These are phyloP conservation scores for Entophlyctis luteolus DNA, from an alignment of 192 early-diverging fungal species.

Conservation along the genomic window DNA sequence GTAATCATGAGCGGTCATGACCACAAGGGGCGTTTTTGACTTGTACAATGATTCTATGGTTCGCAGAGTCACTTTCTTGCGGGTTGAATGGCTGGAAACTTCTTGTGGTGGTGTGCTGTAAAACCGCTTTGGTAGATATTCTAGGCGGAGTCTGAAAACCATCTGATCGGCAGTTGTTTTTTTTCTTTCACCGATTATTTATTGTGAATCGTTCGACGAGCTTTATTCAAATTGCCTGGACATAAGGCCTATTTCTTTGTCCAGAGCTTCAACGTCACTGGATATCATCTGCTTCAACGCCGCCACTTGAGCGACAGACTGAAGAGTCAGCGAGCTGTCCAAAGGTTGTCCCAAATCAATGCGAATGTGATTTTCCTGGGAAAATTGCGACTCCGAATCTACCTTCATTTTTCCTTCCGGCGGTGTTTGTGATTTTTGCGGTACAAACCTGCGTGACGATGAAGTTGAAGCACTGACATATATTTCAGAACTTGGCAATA, in stretches of 20 bases:
- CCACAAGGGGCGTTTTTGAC: conserved; percentile 71
- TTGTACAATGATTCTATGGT: conserved; percentile 73
- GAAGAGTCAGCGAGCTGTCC: no score
- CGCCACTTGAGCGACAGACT: conserved; percentile 9
- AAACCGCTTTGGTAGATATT: no score
- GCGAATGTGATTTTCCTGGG: no score
- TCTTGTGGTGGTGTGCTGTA: neutral
- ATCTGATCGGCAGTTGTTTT: neutral
- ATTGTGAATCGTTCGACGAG: neutral
- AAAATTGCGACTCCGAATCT: no score
- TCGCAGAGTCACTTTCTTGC: conserved; percentile 83
- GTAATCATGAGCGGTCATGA: conserved; percentile 98
- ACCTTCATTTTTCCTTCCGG: no score
- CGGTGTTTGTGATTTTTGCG: no score
- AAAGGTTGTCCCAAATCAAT: no score
- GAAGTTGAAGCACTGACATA: no score
- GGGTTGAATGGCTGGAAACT: neutral
- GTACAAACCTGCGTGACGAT: no score
- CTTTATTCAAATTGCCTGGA: neutral
- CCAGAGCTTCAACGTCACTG: conserved; percentile 28
- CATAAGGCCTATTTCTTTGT: conserved; percentile 22
- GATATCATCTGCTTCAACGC: conserved; percentile 21
- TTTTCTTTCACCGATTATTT: neutral
- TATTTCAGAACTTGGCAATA: no score
- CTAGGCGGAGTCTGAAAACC: neutral